Evolutionary conservation across 2,329 filamentous ascomycete species (phyloP).

Genomic region (Ophiocordyceps australis): DNA sequence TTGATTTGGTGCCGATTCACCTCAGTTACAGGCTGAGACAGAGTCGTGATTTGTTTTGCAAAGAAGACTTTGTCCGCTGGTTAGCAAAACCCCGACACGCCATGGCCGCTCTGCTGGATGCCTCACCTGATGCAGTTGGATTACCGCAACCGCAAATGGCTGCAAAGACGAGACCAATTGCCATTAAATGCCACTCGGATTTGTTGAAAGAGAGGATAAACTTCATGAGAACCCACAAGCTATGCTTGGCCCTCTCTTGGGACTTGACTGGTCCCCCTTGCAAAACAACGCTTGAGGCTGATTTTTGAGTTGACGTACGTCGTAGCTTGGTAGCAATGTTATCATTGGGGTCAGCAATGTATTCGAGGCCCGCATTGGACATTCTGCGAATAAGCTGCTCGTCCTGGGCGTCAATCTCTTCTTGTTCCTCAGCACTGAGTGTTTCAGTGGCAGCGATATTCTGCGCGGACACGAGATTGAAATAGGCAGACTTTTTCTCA

Average conservation of each 20-base stretch:
- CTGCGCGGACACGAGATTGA: conserved; percentile 74
- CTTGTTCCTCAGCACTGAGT: conserved; percentile 29
- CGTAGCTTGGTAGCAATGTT: conserved; percentile 38
- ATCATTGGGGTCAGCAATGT: conserved; percentile 41
- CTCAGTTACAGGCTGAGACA: conserved; percentile 34
- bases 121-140: conserved; percentile 30
- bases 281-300: conserved; percentile 53
- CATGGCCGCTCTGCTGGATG: too few relatives aligned
- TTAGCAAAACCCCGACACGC: too few relatives aligned
- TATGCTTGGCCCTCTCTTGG: conserved; percentile 39
- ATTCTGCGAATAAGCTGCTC: conserved; percentile 30
- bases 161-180: conserved; percentile 53
- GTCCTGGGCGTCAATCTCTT: conserved; percentile 27
- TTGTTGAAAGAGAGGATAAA: conserved; percentile 68
- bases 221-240: conserved; percentile 58
- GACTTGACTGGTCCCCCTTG: conserved; percentile 30
- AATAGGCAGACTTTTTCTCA: conserved; percentile 54
- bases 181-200: conserved; percentile 53
- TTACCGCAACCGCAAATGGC: conserved; percentile 69
- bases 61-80: conserved; percentile 55
- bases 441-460: conserved; percentile 50
- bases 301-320: conserved; percentile 35
- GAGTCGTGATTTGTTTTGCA: conserved; percentile 64
- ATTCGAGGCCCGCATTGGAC: conserved; percentile 21
- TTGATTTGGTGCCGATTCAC: conserved; percentile 37